Evolutionary conservation across 345 rosid genomes (phyloP).

Genomic region (Zanthoxylum bungeanum): DNA sequence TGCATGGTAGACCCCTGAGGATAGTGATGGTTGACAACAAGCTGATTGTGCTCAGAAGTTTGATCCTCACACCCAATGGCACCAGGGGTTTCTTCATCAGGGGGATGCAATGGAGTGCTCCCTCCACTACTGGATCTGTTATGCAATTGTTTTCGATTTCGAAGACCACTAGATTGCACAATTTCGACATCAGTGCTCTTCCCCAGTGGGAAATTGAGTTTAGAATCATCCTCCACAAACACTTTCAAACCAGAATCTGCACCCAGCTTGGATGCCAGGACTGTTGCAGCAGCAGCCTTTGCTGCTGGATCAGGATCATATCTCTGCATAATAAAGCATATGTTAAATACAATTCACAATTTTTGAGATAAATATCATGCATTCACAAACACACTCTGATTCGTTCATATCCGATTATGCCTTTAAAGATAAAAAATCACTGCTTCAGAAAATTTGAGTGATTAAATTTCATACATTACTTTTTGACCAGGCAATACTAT

Average conservation of each 20-base stretch:
- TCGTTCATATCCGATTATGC: not conserved
- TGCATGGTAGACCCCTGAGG: slow-evolving; percentile 49
- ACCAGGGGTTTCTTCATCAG: slow-evolving; percentile 46
- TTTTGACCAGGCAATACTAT: not conserved
- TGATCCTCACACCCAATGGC: slow-evolving; percentile 33
- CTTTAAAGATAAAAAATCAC: not conserved
- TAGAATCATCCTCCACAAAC: slow-evolving; percentile 60
- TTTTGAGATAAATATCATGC: not conserved
- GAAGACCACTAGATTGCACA: slow-evolving; percentile 60
- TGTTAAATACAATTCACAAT: not conserved
- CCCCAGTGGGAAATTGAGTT: slow-evolving; percentile 36
- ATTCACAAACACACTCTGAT: slow-evolving; percentile 3
- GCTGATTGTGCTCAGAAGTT: slow-evolving; percentile 44
- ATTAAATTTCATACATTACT: not conserved
- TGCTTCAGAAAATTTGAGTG: not conserved
- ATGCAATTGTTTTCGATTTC: slow-evolving; percentile 61
- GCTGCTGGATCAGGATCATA: slow-evolving; percentile 97
- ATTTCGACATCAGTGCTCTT: slow-evolving; percentile 69
- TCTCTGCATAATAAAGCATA: slow-evolving; percentile 48
- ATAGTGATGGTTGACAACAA: slow-evolving; percentile 60
- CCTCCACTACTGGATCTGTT: slow-evolving; percentile 48
- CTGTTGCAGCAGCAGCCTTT: slow-evolving; percentile 97
- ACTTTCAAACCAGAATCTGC: slow-evolving; percentile 89
- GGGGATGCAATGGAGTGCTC: slow-evolving; percentile 35
- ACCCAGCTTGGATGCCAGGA: slow-evolving; percentile 94